Percentiles rank a stretch among this genome's conserved stretches.
These are phyloP conservation scores for Gremmenia infestans DNA, from an alignment of 2,329 filamentous ascomycete species.

Conservation along the genomic window DNA sequence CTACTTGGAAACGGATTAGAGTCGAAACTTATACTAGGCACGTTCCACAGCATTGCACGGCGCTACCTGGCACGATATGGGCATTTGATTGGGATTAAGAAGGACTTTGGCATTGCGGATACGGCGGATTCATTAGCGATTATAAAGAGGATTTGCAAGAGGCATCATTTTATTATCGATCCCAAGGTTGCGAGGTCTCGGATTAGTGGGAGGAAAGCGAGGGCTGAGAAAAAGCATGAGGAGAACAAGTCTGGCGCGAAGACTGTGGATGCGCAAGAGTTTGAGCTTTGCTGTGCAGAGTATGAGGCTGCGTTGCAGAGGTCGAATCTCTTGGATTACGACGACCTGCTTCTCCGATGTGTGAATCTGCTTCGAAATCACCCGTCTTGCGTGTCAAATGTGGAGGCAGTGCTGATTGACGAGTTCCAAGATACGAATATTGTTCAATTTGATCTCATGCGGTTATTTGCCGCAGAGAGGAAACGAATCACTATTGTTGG, in stretches of 20 bases:
- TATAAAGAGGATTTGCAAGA: constrained; percentile 76
- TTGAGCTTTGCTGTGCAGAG: constrained; percentile 64
- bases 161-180: constrained; percentile 63
- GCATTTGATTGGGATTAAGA: constrained; percentile 71
- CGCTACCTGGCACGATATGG: constrained; percentile 83
- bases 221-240: constrained; percentile 41
- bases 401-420: constrained; percentile 88
- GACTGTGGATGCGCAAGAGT: constrained; percentile 55
- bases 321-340: constrained; percentile 87
- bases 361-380: constrained; percentile 69
- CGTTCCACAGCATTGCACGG: constrained; percentile 89
- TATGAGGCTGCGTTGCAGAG: constrained; percentile 72
- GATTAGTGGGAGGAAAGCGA: constrained; percentile 66
- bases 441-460: constrained; percentile 93
- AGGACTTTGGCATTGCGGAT: constrained; percentile 88
- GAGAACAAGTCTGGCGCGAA: constrained; percentile 25
- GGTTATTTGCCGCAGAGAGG: constrained; percentile 67
- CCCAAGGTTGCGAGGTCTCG: constrained; percentile 64
- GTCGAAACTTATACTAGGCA: constrained; percentile 77
- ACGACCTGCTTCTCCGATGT: constrained; percentile 82
- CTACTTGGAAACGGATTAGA: constrained; percentile 75
- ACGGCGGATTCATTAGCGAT: constrained; percentile 74
- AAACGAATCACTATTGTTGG: constrained; percentile 89
- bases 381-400: constrained; percentile 79
- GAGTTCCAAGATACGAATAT: constrained; percentile 98